Conservation (phyloP, 495 filamentous ascomycete genomes). For the Filosporella fistucella region DNA sequence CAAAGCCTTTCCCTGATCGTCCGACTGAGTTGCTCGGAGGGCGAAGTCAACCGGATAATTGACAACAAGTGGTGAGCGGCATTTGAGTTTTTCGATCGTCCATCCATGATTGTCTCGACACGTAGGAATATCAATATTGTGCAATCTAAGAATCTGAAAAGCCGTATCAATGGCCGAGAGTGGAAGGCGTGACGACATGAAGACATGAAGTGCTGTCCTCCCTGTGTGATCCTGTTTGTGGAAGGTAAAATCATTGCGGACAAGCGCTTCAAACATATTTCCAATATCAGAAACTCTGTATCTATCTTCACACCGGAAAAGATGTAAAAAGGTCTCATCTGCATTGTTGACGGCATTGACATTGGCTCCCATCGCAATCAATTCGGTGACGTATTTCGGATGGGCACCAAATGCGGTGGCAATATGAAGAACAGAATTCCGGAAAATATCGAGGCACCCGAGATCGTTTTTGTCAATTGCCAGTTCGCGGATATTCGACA, state of each 20-base stretch:
- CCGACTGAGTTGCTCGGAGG: too few relatives aligned
- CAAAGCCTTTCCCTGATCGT: too few relatives aligned
- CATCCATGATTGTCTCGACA: slow-evolving; percentile 10
- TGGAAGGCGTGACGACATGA: background rate
- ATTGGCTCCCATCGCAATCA: slow-evolving; percentile 5
- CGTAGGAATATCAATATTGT: background rate
- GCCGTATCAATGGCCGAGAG: background rate
- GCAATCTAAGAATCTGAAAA: background rate
- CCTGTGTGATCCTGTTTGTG: slow-evolving; percentile 6
- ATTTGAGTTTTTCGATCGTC: too few relatives aligned
- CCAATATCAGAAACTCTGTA: slow-evolving; percentile 2
- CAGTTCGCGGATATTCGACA: slow-evolving; percentile 2
- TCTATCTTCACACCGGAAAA: background rate
- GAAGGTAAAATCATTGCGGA: slow-evolving; percentile 4
- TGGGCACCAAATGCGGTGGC: slow-evolving; percentile 6
- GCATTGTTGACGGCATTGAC: slow-evolving; percentile 11
- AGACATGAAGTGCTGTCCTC: background rate
- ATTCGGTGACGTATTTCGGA: background rate
- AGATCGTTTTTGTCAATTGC: slow-evolving; percentile 6
- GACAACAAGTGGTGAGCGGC: too few relatives aligned
- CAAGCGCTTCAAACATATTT: slow-evolving; percentile 4
- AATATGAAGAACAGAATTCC: slow-evolving; percentile 14
- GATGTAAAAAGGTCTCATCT: slow-evolving; percentile 14
- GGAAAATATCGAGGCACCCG: slow-evolving; percentile 6
- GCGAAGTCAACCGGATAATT: too few relatives aligned